Percentiles rank a stretch among this genome's conserved stretches.
Evolutionary conservation across 371 early-diverging fungal genomes (phyloP).

Genomic region (Mucor racemosus): DNA sequence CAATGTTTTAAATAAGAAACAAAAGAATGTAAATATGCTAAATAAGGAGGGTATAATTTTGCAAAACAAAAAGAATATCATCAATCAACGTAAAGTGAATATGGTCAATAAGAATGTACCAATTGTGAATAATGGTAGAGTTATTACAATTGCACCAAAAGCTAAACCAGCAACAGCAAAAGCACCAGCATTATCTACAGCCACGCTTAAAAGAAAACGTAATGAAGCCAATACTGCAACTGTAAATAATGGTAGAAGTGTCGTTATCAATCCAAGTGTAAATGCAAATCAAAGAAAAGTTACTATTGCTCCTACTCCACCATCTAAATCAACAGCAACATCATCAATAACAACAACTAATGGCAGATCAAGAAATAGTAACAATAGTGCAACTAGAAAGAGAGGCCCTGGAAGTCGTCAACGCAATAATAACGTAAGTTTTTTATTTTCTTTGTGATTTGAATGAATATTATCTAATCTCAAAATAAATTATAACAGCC

Average conservation of each 20-base stretch:
- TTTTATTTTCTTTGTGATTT: background rate
- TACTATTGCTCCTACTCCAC: background rate
- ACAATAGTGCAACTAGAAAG: slow-evolving; percentile 8
- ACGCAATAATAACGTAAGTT: background rate
- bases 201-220: background rate
- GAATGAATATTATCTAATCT: background rate
- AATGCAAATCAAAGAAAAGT: slow-evolving; percentile 8
- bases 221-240: background rate
- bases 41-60: background rate
- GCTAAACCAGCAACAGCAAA: background rate
- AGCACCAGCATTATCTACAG: background rate
- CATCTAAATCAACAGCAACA: too few relatives aligned
- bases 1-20: slow-evolving; percentile 6
- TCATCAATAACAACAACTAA: background rate
- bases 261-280: background rate
- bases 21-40: slow-evolving; percentile 5
- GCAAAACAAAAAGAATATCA: slow-evolving; percentile 13
- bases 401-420: slow-evolving; percentile 9
- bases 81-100: slow-evolving; percentile 11
- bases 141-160: slow-evolving; percentile 13
- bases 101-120: background rate
- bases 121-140: slow-evolving; percentile 4
- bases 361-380: background rate
- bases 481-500: background rate
- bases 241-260: background rate